phyloP scores from a whole-genome alignment of 1,284 basidiomycete species.

The Ceratobasidium sp. region DNA sequence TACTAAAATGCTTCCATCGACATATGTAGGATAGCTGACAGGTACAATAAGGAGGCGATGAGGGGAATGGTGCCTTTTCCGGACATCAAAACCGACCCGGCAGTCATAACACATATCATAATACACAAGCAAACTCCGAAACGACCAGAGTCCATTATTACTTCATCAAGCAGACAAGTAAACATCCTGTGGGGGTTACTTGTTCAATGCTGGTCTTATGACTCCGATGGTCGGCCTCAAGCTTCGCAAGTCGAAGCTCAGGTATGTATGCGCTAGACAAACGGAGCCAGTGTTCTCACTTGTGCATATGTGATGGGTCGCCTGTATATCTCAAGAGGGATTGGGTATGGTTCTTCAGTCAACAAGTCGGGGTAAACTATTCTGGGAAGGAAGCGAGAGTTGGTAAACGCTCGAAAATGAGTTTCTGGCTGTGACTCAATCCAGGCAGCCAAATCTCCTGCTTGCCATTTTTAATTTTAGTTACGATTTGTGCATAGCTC shows the following conservation, averaged over 20 bases:
- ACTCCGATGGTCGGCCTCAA: background rate
- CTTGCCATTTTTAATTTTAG: too few relatives aligned
- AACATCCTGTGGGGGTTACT: background rate
- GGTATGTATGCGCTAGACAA: background rate
- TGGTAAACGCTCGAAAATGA: background rate
- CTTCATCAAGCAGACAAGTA: background rate
- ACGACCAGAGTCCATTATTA: background rate
- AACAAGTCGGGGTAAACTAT: background rate
- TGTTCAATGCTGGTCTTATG: background rate
- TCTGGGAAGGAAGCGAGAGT: background rate
- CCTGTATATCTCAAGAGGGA: background rate
- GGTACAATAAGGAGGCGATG: background rate
- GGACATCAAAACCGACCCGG: background rate
- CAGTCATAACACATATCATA: background rate
- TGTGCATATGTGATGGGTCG: background rate
- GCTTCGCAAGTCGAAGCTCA: background rate
- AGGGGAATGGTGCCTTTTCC: background rate
- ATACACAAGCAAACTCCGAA: background rate
- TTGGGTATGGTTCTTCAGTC: background rate
- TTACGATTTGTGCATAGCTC: too few relatives aligned
- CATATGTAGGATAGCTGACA: too few relatives aligned
- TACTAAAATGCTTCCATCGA: too few relatives aligned
- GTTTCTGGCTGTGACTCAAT: background rate
- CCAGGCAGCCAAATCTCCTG: too few relatives aligned
- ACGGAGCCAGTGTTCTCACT: too few relatives aligned